A percentile compares a stretch with the other conserved stretches of the same genome.
phyloP scores from a whole-genome alignment of 2,329 filamentous ascomycete species.

The Pseudogymnoascus sp. region DNA sequence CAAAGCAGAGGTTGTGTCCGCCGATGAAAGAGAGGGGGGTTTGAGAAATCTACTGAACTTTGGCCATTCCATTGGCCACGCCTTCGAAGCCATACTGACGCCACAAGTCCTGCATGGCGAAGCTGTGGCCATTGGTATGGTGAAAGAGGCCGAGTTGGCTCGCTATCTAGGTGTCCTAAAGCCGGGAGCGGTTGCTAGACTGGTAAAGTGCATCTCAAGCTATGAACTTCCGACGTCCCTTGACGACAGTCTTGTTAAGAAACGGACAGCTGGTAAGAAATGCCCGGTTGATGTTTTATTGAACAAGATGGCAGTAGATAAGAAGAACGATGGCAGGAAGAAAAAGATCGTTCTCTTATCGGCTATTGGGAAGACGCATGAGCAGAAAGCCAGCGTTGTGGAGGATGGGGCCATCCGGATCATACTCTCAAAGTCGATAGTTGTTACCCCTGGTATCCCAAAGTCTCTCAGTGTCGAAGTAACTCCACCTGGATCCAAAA shows the following conservation, averaged over 20 bases:
- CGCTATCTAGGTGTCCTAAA: conserved; percentile 80
- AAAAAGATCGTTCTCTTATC: conserved; percentile 95
- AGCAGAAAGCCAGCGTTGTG: conserved; percentile 84
- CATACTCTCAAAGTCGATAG: conserved; percentile 71
- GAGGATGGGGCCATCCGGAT: conserved; percentile 76
- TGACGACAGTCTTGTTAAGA: conserved; percentile 73
- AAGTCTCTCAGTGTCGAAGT: conserved; percentile 62
- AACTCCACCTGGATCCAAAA: conserved; percentile 90
- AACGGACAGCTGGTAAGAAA: conserved; percentile 75
- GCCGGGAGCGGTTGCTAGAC: conserved; percentile 77
- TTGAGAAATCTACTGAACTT: conserved; percentile 94
- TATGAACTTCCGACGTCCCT: conserved; percentile 85
- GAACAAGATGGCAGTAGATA: conserved; percentile 93
- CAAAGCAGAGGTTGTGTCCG: conserved; percentile 90
- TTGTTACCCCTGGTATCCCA: conserved; percentile 66
- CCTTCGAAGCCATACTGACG: conserved; percentile 89
- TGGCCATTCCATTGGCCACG: conserved; percentile 95
- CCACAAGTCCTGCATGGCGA: conserved; percentile 95
- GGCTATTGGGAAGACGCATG: conserved; percentile 79
- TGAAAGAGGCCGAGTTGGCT: conserved; percentile 91
- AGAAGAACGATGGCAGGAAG: conserved; percentile 92
- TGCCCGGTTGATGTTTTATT: conserved; percentile 83
- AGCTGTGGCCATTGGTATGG: conserved; percentile 95
- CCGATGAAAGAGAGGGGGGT: conserved; percentile 89
- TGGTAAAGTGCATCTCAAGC: conserved; percentile 89